Evolutionary conservation across 2,329 filamentous ascomycete genomes (phyloP), one percentile per base, ranked within the genome.

Genomic region (Akanthomyces muscarius): DNA sequence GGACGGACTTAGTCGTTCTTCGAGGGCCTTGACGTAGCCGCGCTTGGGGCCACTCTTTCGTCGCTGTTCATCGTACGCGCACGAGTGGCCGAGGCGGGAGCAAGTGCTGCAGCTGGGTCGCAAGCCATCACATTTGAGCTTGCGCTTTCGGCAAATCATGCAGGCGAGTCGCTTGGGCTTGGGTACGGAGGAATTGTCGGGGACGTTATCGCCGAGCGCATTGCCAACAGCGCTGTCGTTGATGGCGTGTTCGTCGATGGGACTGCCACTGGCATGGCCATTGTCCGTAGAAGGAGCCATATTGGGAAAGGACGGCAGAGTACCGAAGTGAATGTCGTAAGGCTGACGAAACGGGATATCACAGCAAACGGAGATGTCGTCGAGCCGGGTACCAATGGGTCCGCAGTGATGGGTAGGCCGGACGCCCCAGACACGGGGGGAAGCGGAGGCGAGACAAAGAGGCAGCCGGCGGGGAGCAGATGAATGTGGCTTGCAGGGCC

Each of bases 11-110:
- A 99, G 78, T 74, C 95, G 86, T 74, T 96, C 93, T 76, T 98
- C 95, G 69, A 98, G 78, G 64, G 92, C 89, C 80, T 97, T 97
- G 65, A 97, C 93, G 73, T 97, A 97, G 69, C 93, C 93, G 73
- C 93, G 85, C 80, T 97, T 97, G 2, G 93, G 93, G 3, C 93
- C 93, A 74, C 92, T 96, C 85, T 97, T 97, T 78, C 92, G 91
- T 73, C 93, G 86, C 69, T 94, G 89, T 78, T 97, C 92, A 72
- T 97, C 92, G 73, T 97, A 97, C 65, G 90, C 88, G 78, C 93
- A 97, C 62, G 89, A 85, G 75, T 97, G 93, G 50, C 90, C 88
- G 57, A 97, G 80, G n/a, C 93, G 83, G 38, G 90, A 87, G 75
- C 93, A 97, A 30, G 92, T 97, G 70, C 89, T 92, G 73, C 93